phyloP scores from a whole-genome alignment of 371 early-diverging fungal genomes.

The Ordospora pajunii region DNA sequence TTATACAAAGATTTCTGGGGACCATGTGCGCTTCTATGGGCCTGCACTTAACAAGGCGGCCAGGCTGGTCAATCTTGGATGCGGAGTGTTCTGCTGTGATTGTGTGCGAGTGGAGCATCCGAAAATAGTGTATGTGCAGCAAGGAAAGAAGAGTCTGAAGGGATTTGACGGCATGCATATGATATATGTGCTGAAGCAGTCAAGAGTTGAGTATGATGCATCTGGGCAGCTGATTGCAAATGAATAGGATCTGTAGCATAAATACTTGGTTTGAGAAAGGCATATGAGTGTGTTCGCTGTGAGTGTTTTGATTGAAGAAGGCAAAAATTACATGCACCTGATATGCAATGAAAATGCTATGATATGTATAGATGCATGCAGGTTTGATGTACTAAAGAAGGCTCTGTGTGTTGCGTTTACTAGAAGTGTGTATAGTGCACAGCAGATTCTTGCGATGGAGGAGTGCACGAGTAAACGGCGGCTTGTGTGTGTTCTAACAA shows the following conservation, averaged over 20 bases:
- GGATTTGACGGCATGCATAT: slow-evolving; percentile 13
- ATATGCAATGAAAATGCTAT: slow-evolving; percentile 38
- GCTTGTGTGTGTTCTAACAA: slow-evolving; percentile 50
- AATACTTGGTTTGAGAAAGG: too few species aligned
- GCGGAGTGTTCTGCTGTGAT: slow-evolving; percentile 29
- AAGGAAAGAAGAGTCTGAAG: slow-evolving; percentile 13
- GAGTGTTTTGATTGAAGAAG: slow-evolving; percentile 24
- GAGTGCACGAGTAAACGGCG: background rate
- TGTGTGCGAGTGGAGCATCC: slow-evolving; percentile 11
- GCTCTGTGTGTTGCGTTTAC: slow-evolving; percentile 12
- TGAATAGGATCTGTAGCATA: too few species aligned
- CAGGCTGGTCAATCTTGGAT: slow-evolving; percentile 14
- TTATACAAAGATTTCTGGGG: background rate
- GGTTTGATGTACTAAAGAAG: slow-evolving; percentile 16
- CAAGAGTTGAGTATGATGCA: background rate
- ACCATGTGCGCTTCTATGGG: slow-evolving; percentile 10
- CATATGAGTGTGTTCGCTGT: slow-evolving; percentile 10
- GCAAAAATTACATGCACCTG: slow-evolving; percentile 45
- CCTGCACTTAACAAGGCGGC: slow-evolving; percentile 18
- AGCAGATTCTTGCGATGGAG: slow-evolving; percentile 4
- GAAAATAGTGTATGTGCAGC: background rate
- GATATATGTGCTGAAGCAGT: background rate
- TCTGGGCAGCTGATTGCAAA: background rate
- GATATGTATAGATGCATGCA: slow-evolving; percentile 40
- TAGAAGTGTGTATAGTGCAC: slow-evolving; percentile 17